These are phyloP conservation scores for Gymnopus androsaceus DNA, from an alignment of 1,284 basidiomycete genomes.

Conservation along the genomic window DNA sequence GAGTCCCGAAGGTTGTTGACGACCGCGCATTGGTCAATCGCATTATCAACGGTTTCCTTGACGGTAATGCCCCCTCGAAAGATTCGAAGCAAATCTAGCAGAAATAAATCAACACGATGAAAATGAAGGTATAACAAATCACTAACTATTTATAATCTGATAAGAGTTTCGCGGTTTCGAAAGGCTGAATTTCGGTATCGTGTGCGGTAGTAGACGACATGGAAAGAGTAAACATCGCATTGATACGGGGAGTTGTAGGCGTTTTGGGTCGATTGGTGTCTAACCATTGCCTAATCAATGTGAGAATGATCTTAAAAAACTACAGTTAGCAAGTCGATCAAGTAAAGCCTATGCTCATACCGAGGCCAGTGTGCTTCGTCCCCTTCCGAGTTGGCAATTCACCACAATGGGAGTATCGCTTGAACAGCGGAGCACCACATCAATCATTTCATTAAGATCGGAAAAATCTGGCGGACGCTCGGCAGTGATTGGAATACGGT, in stretches of 20 bases:
- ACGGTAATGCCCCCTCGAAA: conserved; percentile 87
- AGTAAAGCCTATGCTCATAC: conserved; percentile 44
- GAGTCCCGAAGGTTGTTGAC: conserved; percentile 86
- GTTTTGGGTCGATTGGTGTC: conserved; percentile 42
- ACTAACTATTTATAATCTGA: conserved; percentile 78
- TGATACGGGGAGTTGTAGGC: conserved; percentile 36
- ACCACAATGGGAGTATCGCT: conserved; percentile 84
- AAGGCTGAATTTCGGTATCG: conserved; percentile 28
- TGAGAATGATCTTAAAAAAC: conserved; percentile 66
- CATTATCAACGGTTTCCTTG: conserved; percentile 88
- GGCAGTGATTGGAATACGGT: conserved; percentile 90
- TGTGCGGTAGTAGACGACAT: conserved; percentile 24
- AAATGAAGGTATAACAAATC: not conserved
- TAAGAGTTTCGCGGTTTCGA: conserved; percentile 66
- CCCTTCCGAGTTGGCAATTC: conserved; percentile 95
- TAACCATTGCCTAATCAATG: conserved; percentile 89
- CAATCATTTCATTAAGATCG: conserved; percentile 77
- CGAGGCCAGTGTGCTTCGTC: conserved; percentile 90
- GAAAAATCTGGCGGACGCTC: conserved; percentile 72
- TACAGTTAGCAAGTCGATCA: not conserved
- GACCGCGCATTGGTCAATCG: conserved; percentile 86
- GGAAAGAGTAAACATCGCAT: conserved; percentile 30
- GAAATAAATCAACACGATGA: not conserved
- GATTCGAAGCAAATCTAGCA: conserved; percentile 85
- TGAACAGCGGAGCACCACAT: conserved; percentile 78